Evolutionary conservation across 2,329 filamentous ascomycete species (phyloP).

Genomic region (Scopulariopsis brevicaulis): DNA sequence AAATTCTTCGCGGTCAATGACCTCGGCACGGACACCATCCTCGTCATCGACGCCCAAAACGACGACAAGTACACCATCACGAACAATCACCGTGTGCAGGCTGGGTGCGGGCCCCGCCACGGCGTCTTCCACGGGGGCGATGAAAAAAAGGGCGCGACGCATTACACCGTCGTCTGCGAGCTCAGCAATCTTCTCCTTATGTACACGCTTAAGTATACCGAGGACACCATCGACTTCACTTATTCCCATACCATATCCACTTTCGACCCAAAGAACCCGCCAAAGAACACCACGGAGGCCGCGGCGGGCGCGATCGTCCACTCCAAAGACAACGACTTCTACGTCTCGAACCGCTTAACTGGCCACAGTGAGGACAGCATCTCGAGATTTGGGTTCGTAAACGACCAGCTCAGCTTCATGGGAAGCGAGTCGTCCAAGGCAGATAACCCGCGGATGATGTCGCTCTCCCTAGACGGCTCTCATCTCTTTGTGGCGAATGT

Average conservation of each 20-base stretch:
- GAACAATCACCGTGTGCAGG: slow-evolving; percentile 19
- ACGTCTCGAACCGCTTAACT: slow-evolving; percentile 38
- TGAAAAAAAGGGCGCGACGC: neutral
- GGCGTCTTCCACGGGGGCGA: slow-evolving; percentile 11
- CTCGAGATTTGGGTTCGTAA: slow-evolving; percentile 28
- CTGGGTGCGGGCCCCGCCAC: slow-evolving; percentile 37
- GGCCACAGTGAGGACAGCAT: slow-evolving; percentile 33
- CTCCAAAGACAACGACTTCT: slow-evolving; percentile 27
- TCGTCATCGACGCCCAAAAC: slow-evolving; percentile 30
- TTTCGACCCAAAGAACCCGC: slow-evolving; percentile 23
- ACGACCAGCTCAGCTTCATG: slow-evolving; percentile 18
- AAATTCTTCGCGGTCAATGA: slow-evolving; percentile 36
- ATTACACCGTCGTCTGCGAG: slow-evolving; percentile 10
- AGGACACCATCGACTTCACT: slow-evolving; percentile 21
- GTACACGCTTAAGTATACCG: slow-evolving; percentile 21
- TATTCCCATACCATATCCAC: slow-evolving; percentile 24
- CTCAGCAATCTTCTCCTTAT: slow-evolving; percentile 7
- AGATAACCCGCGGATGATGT: slow-evolving; percentile 34
- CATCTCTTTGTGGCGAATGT: slow-evolving; percentile 36
- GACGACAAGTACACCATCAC: slow-evolving; percentile 27
- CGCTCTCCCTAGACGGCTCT: slow-evolving; percentile 14
- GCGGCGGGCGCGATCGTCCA: slow-evolving; percentile 33
- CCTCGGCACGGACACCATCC: slow-evolving; percentile 34
- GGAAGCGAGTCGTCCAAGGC: slow-evolving; percentile 19
- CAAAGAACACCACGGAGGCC: slow-evolving; percentile 16